Percentiles rank a stretch among this genome's conserved stretches.
Evolutionary conservation across 768 basidiomycete genomes (phyloP).

Genomic region (Galerina sulciceps): DNA sequence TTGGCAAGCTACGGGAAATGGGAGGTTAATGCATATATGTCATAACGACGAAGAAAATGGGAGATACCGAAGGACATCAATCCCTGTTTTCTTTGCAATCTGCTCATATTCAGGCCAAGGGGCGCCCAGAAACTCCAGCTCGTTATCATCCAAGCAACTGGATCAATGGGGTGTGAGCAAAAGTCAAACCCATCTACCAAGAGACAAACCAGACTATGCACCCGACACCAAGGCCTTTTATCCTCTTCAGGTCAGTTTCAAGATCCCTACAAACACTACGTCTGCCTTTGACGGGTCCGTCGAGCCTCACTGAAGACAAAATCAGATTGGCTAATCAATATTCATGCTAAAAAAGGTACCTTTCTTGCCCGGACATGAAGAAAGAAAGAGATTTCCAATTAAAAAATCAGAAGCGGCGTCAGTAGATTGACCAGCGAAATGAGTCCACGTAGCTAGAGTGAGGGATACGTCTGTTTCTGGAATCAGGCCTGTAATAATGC

Average conservation of each 20-base stretch:
- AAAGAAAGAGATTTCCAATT: conserved; percentile 87
- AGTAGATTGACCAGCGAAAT: not conserved
- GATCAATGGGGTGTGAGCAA: not conserved
- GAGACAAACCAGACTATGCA: conserved; percentile 76
- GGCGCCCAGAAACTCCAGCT: conserved; percentile 84
- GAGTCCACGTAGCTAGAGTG: not conserved
- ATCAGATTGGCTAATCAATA: not conserved
- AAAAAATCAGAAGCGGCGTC: conserved; percentile 21
- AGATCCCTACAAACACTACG: conserved; percentile 85
- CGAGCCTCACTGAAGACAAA: conserved; percentile 58
- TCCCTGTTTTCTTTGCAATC: conserved; percentile 61
- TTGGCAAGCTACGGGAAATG: conserved; percentile 69
- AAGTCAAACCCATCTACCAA: not conserved
- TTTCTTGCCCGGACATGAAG: conserved; percentile 96
- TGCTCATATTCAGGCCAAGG: conserved; percentile 80
- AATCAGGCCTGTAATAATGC: conserved; percentile 1
- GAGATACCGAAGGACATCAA: conserved; percentile 79
- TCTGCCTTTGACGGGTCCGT: conserved; percentile 78
- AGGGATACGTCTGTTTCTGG: conserved; percentile 16
- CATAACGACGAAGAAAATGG: not conserved
- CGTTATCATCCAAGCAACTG: conserved; percentile 85
- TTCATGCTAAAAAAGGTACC: conserved; percentile 39
- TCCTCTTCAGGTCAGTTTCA: conserved; percentile 73
- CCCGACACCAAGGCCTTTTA: conserved; percentile 73
- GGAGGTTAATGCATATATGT: not conserved